Evolutionary conservation across 345 rosid species (phyloP).

Genomic region (Hirschfeldia incana): DNA sequence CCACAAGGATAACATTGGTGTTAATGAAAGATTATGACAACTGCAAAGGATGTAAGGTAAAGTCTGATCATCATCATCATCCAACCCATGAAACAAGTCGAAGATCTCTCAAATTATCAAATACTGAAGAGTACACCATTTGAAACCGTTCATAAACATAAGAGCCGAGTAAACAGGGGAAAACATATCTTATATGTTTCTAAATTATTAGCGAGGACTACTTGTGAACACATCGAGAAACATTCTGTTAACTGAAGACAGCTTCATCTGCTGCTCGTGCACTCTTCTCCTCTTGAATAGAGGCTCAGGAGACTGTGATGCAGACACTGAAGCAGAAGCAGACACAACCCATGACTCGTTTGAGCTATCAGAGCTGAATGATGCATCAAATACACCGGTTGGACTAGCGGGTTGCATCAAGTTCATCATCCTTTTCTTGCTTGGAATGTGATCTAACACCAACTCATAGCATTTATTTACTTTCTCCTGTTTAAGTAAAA

Average conservation of each 20-base stretch:
- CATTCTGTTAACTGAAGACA: conserved; percentile 60
- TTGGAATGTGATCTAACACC: conserved; percentile 47
- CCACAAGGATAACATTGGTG: not conserved
- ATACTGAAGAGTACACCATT: conserved; percentile 19
- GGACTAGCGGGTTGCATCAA: conserved; percentile 62
- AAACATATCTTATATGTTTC: conserved; percentile 8
- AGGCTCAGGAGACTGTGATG: conserved; percentile 50
- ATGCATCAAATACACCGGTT: conserved; percentile 59
- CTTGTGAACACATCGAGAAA: conserved; percentile 45
- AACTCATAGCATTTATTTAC: conserved; percentile 68
- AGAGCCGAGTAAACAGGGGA: conserved; percentile 21
- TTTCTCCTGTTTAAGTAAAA: conserved; percentile 50
- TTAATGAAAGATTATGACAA: not conserved
- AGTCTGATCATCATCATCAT: not conserved
- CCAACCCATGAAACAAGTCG: conserved; percentile 5
- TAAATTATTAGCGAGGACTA: conserved; percentile 58
- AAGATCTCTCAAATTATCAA: conserved; percentile 5
- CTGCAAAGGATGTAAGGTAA: not conserved
- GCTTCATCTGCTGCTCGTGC: conserved; percentile 68
- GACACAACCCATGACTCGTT: conserved; percentile 62
- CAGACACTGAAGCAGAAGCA: conserved; percentile 16
- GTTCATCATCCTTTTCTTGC: conserved; percentile 65
- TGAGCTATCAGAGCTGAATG: conserved; percentile 70
- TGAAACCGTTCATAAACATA: conserved; percentile 21
- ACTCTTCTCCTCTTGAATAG: conserved; percentile 64